Evolutionary conservation across 192 early-diverging fungal genomes (phyloP).

Genomic region (Gonapodya sp.): DNA sequence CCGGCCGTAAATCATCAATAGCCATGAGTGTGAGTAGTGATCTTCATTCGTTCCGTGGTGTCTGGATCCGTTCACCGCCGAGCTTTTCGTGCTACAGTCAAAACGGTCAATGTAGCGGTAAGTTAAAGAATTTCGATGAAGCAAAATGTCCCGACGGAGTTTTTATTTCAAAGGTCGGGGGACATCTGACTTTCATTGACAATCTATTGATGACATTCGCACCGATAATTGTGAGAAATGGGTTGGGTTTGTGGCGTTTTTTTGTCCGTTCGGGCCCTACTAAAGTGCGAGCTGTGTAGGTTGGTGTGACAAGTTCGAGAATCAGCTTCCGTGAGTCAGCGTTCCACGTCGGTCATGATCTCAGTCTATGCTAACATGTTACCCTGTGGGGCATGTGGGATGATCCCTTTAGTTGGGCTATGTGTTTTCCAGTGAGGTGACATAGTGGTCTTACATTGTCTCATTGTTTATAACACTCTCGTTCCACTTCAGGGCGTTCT

Average conservation of each 20-base stretch:
- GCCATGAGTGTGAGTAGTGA: too few relatives aligned
- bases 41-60: too few relatives aligned
- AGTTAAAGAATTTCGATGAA: too few relatives aligned
- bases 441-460: not conserved
- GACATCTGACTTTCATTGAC: slow-evolving; percentile 10
- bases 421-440: not conserved
- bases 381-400: not conserved
- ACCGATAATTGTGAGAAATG: not conserved
- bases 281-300: not conserved
- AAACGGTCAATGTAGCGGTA: not conserved
- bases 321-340: not conserved
- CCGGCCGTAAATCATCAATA: not conserved
- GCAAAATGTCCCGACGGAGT: too few relatives aligned
- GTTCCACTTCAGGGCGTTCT: slow-evolving; percentile 4
- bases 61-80: too few relatives aligned
- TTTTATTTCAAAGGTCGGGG: not conserved
- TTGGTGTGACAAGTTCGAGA: not conserved
- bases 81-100: too few relatives aligned
- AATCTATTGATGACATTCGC: not conserved
- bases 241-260: too few relatives aligned
- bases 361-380: not conserved
- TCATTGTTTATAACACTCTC: not conserved
- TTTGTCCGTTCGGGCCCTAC: too few relatives aligned
- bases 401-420: not conserved
- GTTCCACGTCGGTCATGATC: not conserved